Evolutionary conservation across 192 early-diverging fungal genomes (phyloP), one percentile per base, ranked within the genome.

Genomic region (Coemansia sp.): DNA sequence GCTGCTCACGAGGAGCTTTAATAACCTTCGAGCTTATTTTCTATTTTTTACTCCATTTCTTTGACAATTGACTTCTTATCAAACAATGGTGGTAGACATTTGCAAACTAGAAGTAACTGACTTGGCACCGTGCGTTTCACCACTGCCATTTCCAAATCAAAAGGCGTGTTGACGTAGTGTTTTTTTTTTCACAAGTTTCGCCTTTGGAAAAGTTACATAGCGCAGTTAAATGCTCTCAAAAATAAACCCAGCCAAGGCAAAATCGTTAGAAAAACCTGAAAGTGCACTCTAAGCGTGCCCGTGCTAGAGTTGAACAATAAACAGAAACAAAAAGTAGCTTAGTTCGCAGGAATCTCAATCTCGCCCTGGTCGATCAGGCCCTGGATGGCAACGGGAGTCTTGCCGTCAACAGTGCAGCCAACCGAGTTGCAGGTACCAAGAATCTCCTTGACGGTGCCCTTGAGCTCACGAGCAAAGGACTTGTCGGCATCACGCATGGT

Each of bases 361-460:
- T 92, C 92, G 65, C 96, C 96, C 32, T 88, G 86, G 68, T 89
- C 88, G 68, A 98, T 90, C 83, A 90, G 84, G 78, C 88, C 82
- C 73, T 85, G 85, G 68, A 98, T 69, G 74, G 95, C 94, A 73
- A 87, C 85, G 66, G 97, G 95, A 77, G 74, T 83, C 86, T 97
- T 87, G 69, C 97, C 95, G 66, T 99, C 97, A 62, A 99, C 95
- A 65, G 96, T 98, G 90, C 96, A 98, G 68, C 96, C 96, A 65
- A 93, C 88, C 32, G 93, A 96, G 89, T 89, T 90, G 65, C 86
- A 86, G 62, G 96, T 98, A 64, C 95, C 96, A 64, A 97, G 87
- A 69, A 97, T 96, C 85, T 69, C 67, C 85, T 92, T 90, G 74
- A 98, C 95, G 71, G 93, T 95, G 65, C 97, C 97, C 68, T 84